Base-by-base conservation (phyloP, 352 stramenopile genomes). In the Phytophthora multivora region DNA sequence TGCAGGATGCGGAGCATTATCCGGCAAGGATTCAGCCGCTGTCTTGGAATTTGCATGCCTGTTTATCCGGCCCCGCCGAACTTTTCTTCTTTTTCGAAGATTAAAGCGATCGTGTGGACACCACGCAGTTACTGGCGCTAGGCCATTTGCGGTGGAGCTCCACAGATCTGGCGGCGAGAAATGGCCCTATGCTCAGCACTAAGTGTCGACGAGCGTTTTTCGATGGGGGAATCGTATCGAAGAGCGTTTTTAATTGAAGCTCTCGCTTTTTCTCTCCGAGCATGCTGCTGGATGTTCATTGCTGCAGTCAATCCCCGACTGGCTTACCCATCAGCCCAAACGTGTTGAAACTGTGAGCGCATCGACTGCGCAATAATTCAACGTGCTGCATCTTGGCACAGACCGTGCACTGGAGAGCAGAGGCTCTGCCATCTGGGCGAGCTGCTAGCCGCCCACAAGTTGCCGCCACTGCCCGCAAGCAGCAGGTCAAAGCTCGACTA, bases 11-110 rank as follows among this genome's bases (percentile, higher is more conserved):
- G 26, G 33, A 51, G 35, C 25, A 19, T 59, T 64, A 58, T 59
- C 53, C 61, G 61, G 54, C 43, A 49, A 54, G 15, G 21, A 39
- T 60, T 59, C 48, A 54, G 49, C 25, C 11, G 8, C 11, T 57
- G 9, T 43, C 53, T 68, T 35, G 52, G 39, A 35, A 51, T 40
- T 63, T 63, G 60, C 53, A 63, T 31, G 36, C 15, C 25, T n/a
- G 8, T 33, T 51, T 62, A 60, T 73, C 59, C 59, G 65, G 42
- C 33, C 12, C 21, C 4, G 12, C 54, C 39, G 12, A 41, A 28
- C 15, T 71, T 16, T 66, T 52, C 41, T 65, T 69, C 52, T 48
- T 60, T 62, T 71, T 71, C 50, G 63, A 71, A 66, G 23, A 53
- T 59, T 73, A 65, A 16, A 26, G n/a, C 28, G 35, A 15, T 59